These are phyloP conservation scores for Trichophyton benhamiae DNA, from an alignment of 2,329 filamentous ascomycete genomes.

Conservation along the genomic window DNA sequence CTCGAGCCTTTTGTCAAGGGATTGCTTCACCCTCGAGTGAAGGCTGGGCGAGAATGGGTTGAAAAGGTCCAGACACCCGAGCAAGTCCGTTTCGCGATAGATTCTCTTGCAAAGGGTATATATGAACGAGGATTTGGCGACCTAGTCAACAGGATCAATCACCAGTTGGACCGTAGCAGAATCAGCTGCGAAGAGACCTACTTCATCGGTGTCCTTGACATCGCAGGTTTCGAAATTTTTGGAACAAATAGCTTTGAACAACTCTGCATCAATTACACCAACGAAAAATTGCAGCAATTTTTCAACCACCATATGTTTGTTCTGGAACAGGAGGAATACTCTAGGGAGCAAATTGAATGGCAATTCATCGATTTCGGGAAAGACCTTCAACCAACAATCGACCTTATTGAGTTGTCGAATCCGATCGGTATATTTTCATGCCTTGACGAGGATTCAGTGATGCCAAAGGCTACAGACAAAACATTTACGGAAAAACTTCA, in stretches of 20 bases:
- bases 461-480: conserved; percentile 96
- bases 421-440: conserved; percentile 98
- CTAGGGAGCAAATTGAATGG: conserved; percentile 96
- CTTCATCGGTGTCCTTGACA: conserved; percentile 97
- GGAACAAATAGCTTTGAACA: conserved; percentile 98
- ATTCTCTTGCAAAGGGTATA: conserved; percentile 90
- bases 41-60: conserved; percentile 94
- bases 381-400: conserved; percentile 92
- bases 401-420: conserved; percentile 89
- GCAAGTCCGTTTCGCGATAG: conserved; percentile 78
- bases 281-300: conserved; percentile 97
- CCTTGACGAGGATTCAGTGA: conserved; percentile 92
- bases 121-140: conserved; percentile 95
- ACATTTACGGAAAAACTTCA: conserved; percentile 98
- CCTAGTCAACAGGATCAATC: conserved; percentile 82
- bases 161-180: conserved; percentile 75
- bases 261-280: conserved; percentile 98
- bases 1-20: conserved; percentile 77
- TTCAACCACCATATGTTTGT: conserved; percentile 99
- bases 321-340: conserved; percentile 94
- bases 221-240: conserved; percentile 98
- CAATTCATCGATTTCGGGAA: conserved; percentile 98
- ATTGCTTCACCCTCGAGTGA: conserved; percentile 81
- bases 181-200: conserved; percentile 75
- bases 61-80: conserved; percentile 97